Evolutionary conservation across 495 filamentous ascomycete genomes (phyloP), one percentile per base, ranked within the genome.

Genomic region (Sphaerosporella brunnea): DNA sequence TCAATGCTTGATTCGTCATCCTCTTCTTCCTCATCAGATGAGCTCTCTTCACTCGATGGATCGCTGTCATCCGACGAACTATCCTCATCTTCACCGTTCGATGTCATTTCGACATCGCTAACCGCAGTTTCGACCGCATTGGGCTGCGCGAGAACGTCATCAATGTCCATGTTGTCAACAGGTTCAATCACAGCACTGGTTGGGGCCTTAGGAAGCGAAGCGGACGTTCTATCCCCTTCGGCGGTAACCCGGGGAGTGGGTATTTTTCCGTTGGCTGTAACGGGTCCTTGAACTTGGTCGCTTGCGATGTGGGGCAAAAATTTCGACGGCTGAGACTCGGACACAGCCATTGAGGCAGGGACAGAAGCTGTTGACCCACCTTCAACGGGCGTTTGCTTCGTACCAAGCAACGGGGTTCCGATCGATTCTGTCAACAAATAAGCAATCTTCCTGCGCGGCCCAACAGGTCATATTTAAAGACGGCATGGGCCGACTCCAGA

Each of bases 401-500:
- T 23, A 26, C 9, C 24, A n/a, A 20, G 40, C n/a, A 25, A 19
- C 11, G 24, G 20, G 26, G 19, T 13, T 9, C 10, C 40, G 20
- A 2, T 11, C 13, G 40, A 23, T 11, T 23, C 40, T 43, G 26
- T 10, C n/a, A 43, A 25, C 40, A 43, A 37, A 43, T 43, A 26
- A 43, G 40, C 24, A 26, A 43, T 43, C 20, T 43, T 43, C 40
- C 26, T 43, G 40, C 20, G 21, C 40, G 20, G 18, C n/a, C 35
- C 5, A 37, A 18, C 15, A 37, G 8, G 4, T 37, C 7, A 5
- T 18, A 15, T 37, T 18, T 15, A 9, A 18, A 18, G 5, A 32
- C 7, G 28, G 28, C 7, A 32, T 32, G 28, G 13, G 28, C 13
- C 28, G 5, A 32, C 13, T 32, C 28, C 28, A 32, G 28, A 32